Conservation (phyloP, 306 rosid genomes). For the Castanea crenata region DNA sequence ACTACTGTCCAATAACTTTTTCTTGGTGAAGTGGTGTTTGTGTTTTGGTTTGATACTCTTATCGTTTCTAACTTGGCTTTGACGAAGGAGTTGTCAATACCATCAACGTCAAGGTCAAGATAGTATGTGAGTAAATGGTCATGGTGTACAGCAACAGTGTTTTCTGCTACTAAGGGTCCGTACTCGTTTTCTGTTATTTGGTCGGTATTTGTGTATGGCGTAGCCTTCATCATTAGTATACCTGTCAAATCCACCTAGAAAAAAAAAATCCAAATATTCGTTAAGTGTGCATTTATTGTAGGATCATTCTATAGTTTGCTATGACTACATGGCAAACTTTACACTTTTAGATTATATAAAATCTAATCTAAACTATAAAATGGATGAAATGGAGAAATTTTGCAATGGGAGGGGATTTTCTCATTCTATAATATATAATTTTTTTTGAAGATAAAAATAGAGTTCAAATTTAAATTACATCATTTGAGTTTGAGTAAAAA, state of each 20-base stretch:
- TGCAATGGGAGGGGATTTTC: too few species aligned
- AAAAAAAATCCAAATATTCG: not conserved
- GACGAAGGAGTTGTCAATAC: conserved; percentile 58
- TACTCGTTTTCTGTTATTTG: conserved; percentile 38
- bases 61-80: conserved; percentile 44
- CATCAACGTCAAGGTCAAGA: conserved; percentile 80
- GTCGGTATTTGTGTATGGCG: conserved; percentile 36
- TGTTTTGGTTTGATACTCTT: conserved; percentile 7
- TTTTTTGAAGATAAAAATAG: too few species aligned
- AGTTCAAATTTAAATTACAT: too few species aligned
- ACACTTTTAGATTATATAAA: too few species aligned
- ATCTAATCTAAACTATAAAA: too few species aligned
- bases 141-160: conserved; percentile 65
- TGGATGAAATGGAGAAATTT: too few species aligned
- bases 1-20: conserved; percentile 78
- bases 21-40: conserved; percentile 43
- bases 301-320: too few species aligned
- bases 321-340: too few species aligned
- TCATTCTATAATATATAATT: too few species aligned
- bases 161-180: conserved; percentile 68
- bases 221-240: conserved; percentile 58
- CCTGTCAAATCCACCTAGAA: conserved; percentile 84
- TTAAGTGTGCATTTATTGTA: not conserved
- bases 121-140: conserved; percentile 74
- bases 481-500: too few species aligned